A percentile compares a stretch with the other conserved stretches of the same genome.
Evolutionary conservation across 768 basidiomycete species (phyloP).

Genomic region (Tubosaeta brunneosetosa): DNA sequence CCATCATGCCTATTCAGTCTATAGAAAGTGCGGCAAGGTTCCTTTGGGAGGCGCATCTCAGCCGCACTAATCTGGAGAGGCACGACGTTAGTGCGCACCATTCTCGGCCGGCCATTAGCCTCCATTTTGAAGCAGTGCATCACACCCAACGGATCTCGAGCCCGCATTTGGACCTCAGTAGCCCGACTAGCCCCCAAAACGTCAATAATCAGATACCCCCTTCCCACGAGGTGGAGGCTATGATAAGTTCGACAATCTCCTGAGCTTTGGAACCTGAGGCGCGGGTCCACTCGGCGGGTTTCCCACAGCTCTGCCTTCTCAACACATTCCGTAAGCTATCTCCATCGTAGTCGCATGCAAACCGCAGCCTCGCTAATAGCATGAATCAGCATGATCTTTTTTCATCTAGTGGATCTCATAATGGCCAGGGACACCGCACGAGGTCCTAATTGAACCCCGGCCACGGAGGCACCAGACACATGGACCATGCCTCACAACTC

Average conservation of each 20-base stretch:
- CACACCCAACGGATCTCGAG: constrained; percentile 18
- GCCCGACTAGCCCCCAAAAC: constrained; percentile 14
- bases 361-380: constrained; percentile 16
- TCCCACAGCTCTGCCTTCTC: constrained; percentile 8
- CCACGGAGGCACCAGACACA: constrained; percentile 21
- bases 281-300: constrained; percentile 7
- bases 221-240: constrained; percentile 9
- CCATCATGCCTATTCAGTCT: neutral
- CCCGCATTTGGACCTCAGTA: constrained; percentile 19
- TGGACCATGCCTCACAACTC: constrained; percentile 12
- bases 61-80: constrained; percentile 24
- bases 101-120: constrained; percentile 15
- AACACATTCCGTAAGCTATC: constrained; percentile 15
- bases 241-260: constrained; percentile 11
- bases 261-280: constrained; percentile 5
- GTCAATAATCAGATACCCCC: constrained; percentile 16
- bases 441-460: constrained; percentile 15
- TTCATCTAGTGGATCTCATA: constrained; percentile 21
- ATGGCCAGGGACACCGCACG: constrained; percentile 23
- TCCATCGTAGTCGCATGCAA: constrained; percentile 12
- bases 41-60: constrained; percentile 17
- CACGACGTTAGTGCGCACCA: constrained; percentile 18
- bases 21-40: constrained; percentile 3
- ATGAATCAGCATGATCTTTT: constrained; percentile 18
- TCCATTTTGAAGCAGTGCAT: constrained; percentile 10